Base-by-base conservation (phyloP, 1,284 basidiomycete species). In the Pseudozyma sp. region DNA sequence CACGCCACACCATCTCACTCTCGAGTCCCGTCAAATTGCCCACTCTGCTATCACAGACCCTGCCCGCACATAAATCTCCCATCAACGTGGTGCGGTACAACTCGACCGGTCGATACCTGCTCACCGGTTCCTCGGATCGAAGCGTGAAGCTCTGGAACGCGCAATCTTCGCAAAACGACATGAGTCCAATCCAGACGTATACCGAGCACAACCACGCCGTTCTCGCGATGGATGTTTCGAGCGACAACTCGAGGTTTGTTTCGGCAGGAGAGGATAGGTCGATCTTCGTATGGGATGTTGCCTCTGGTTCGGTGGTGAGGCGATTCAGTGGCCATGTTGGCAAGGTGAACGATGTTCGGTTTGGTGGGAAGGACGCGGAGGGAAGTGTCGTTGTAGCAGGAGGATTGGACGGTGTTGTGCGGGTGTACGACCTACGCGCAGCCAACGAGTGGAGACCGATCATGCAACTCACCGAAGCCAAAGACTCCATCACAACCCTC, bases 211-310 rank as follows among this genome's bases (percentile, higher is more conserved):
- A 92, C 35, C 95, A 97, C 82, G 94, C 97, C 82, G 92, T 99
- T 7, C 88, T 97, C 19, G 93, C 93, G 0, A 87, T 99, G 53
- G 89, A 62, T 74, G 96, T 94, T 45, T 89, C 94, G 24, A 90
- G 92, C 69, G 95, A 98, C 85, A 99, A 98, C 85, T 90, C 92
- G 48, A 91, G 91, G 77, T 96, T 99, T 79, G 95, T 92, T 1
- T 94, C 92, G 3, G 93, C 92, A 30, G 97, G 97, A 42, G 94
- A 93, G 4, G 97, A 99, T 85, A 90, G 93, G 72, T 90, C 90
- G 47, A 91, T 97, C 0, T 95, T 94, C 77, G 85, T 97, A 24
- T 99, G 96, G 96, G 97, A 99, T 82, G 96, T 99, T 8, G 90
- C 91, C 10, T 90, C 91, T 14, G 96, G 93, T 1, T 88, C 89